Evolutionary conservation across 192 early-diverging fungal species (phyloP).

Genomic region (Backusella westeae): DNA sequence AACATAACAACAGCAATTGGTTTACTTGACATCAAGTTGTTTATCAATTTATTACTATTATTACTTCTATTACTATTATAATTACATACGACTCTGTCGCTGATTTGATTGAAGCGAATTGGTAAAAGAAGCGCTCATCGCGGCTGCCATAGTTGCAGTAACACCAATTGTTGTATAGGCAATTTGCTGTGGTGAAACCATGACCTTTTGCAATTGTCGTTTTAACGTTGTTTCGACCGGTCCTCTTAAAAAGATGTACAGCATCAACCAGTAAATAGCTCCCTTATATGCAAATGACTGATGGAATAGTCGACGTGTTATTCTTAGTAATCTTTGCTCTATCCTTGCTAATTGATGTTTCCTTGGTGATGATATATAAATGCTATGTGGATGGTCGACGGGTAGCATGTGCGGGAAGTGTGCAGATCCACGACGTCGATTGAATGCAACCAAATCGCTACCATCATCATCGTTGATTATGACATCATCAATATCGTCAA

Average conservation of each 20-base stretch:
- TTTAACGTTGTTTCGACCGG: conserved; percentile 25
- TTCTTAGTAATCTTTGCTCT: conserved; percentile 19
- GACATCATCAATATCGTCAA: not conserved
- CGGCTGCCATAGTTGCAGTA: conserved; percentile 22
- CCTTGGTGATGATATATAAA: conserved; percentile 22
- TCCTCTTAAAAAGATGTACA: conserved; percentile 30
- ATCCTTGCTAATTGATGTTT: conserved; percentile 15
- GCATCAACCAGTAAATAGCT: conserved; percentile 30
- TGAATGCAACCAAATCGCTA: not conserved
- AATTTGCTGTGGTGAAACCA: conserved; percentile 8
- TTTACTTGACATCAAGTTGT: too few relatives aligned
- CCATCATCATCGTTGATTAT: not conserved
- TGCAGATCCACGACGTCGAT: not conserved
- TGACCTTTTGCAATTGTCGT: conserved; percentile 7
- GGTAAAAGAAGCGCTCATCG: conserved; percentile 9
- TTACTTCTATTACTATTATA: not conserved
- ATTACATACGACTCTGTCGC: not conserved
- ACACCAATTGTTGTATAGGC: conserved; percentile 27
- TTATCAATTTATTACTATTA: too few relatives aligned
- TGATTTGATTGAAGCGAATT: not conserved
- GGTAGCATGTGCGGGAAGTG: conserved; percentile 35
- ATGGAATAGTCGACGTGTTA: conserved; percentile 18
- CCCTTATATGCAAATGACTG: conserved; percentile 30
- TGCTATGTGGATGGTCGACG: conserved; percentile 21
- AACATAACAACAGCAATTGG: too few relatives aligned